These are phyloP conservation scores for Phialemoniopsis sp. DNA, from an alignment of 2,329 filamentous ascomycete genomes.

Conservation along the genomic window DNA sequence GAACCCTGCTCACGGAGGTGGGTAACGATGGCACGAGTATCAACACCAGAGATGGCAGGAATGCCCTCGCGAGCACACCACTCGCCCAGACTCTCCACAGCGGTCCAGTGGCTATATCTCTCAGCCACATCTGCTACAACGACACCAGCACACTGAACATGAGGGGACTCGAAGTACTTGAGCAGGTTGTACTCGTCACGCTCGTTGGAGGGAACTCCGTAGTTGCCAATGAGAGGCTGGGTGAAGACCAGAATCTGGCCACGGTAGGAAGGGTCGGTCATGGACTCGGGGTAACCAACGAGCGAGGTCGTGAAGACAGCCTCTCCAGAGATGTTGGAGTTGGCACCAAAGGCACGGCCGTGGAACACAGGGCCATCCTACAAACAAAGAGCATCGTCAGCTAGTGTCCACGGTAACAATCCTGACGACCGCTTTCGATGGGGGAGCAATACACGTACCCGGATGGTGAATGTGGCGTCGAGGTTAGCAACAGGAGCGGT, in stretches of 20 bases:
- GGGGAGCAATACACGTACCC: no score
- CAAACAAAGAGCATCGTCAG: conserved; percentile 17
- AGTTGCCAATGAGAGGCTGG: conserved; percentile 96
- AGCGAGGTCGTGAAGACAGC: conserved; percentile 98
- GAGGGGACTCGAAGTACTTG: conserved; percentile 97
- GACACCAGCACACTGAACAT: conserved; percentile 93
- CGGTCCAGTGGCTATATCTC: conserved; percentile 98
- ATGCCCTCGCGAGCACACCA: conserved; percentile 98
- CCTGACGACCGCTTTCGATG: no score
- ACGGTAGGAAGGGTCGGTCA: conserved; percentile 83
- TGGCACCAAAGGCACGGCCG: conserved; percentile 94
- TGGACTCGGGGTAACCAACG: conserved; percentile 94
- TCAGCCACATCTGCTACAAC: conserved; percentile 93
- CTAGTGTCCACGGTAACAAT: no score
- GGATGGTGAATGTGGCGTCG: conserved; percentile 91
- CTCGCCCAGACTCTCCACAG: conserved; percentile 85
- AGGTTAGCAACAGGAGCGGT: conserved; percentile 66
- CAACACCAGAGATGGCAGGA: conserved; percentile 92
- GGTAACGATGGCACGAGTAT: conserved; percentile 95
- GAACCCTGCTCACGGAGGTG: conserved; percentile 94
- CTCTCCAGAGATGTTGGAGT: conserved; percentile 94
- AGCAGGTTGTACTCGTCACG: conserved; percentile 87
- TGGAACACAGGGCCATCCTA: conserved; percentile 93
- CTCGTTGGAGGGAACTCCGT: conserved; percentile 84
- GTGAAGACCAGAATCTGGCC: conserved; percentile 98